A percentile compares a stretch with the other conserved stretches of the same genome.
Evolutionary conservation across 177 flowering plant genomes (phyloP).

Genomic region (Tripterygium wilfordii): DNA sequence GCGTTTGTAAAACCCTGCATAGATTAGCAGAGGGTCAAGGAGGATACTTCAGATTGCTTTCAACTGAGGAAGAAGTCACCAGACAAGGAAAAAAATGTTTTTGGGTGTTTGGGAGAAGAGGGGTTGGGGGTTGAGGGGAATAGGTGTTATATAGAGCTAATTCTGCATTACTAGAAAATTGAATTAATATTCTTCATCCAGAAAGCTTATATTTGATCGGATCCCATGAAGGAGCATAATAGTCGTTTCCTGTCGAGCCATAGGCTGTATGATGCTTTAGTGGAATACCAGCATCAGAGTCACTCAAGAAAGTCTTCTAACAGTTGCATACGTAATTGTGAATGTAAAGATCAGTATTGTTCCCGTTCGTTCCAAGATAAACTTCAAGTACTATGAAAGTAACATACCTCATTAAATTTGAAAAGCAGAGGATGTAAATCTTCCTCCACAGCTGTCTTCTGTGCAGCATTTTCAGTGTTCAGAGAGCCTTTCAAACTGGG

Average conservation of each 20-base stretch:
- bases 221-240: too few relatives aligned
- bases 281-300: too few relatives aligned
- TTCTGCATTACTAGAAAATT: neutral
- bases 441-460: conserved; percentile 40
- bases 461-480: conserved; percentile 18
- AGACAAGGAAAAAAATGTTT: neutral
- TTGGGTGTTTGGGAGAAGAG: too few relatives aligned
- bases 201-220: too few relatives aligned
- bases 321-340: too few relatives aligned
- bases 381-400: neutral
- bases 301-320: too few relatives aligned
- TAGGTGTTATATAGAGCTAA: too few relatives aligned
- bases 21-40: neutral
- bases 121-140: too few relatives aligned
- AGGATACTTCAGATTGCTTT: neutral
- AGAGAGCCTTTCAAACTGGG: conserved; percentile 30
- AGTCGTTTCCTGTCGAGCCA: too few relatives aligned
- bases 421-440: conserved; percentile 70
- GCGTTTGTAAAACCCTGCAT: conserved; percentile 69
- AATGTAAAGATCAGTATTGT: neutral
- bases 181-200: neutral
- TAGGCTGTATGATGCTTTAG: too few relatives aligned
- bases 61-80: neutral
- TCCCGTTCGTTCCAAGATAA: neutral
- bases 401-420: conserved; percentile 81